phyloP scores from a whole-genome alignment of 1,284 basidiomycete genomes.

The Trametes polyzona region DNA sequence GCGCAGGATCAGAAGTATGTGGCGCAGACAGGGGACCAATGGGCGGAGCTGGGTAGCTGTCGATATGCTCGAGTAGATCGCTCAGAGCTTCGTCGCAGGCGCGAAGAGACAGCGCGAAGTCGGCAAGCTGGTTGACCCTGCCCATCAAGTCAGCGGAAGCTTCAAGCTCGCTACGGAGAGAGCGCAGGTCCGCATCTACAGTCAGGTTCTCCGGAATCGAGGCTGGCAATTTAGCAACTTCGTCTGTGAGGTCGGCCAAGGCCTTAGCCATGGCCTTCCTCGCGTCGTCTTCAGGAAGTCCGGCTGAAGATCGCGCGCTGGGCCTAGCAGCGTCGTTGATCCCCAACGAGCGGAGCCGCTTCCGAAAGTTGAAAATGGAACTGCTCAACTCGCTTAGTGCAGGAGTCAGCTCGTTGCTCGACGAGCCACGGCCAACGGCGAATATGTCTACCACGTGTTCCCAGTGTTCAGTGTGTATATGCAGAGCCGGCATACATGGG shows the following conservation, averaged over 20 bases:
- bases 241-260: constrained; percentile 50
- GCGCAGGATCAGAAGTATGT: constrained; percentile 43
- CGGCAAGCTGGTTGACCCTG: constrained; percentile 55
- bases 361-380: constrained; percentile 47
- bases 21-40: constrained; percentile 54
- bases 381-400: constrained; percentile 35
- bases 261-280: constrained; percentile 47
- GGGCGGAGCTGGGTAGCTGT: constrained; percentile 69
- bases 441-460: constrained; percentile 56
- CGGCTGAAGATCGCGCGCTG: constrained; percentile 42
- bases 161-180: constrained; percentile 61
- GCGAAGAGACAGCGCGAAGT: constrained; percentile 51
- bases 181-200: constrained; percentile 59
- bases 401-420: constrained; percentile 26
- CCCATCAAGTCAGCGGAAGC: constrained; percentile 52
- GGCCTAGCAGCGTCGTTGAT: constrained; percentile 60
- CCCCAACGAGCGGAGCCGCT: constrained; percentile 61
- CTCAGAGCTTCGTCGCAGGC: constrained; percentile 76
- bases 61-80: constrained; percentile 80
- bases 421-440: constrained; percentile 43
- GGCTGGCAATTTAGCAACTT: constrained; percentile 51
- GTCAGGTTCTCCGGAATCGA: constrained; percentile 42
- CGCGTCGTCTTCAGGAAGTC: constrained; percentile 56
- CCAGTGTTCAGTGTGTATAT: not conserved
- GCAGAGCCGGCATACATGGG: not conserved